Evolutionary conservation across 495 filamentous ascomycete genomes (phyloP), one percentile per base, ranked within the genome.

Genomic region (Annulohypoxylon moriforme): DNA sequence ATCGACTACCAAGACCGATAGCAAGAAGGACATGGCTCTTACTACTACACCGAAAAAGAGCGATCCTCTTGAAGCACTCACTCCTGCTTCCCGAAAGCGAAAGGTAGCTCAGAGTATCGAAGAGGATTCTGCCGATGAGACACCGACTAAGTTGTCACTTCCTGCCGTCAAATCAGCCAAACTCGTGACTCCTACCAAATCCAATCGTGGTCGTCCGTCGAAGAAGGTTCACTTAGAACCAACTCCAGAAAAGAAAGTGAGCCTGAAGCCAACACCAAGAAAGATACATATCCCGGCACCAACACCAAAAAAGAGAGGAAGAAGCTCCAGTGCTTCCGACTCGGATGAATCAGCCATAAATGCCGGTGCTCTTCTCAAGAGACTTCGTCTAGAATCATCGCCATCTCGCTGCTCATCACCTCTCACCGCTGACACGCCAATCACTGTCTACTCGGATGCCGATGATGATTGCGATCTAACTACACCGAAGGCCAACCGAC

Each of bases 311-410:
- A 78, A 78, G 60, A 71, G 76, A 60, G 66, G 56, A 18, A 64
- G 76, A 31, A 78, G 74, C 33, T 64, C 76, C 5, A 78, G 71
- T 42, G 38, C 64, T 36, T 76, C 76, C 0, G 76, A 78, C 34
- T 78, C 76, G 13, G 76, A 78, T 13, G 74, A 62, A 31, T 76
- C 76, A 11, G 52, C 61, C 13, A 61, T 72, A 18, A 66, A 70
- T 33, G 27, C 81, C 14, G 79, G 78, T 44, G 57, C 52, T 16
- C 75, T 85, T 9, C 71, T 84, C 55, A 79, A 82, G 73, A 80
- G 75, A 31, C 75, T 85, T 3, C 79, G 79, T 46, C 64, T 84
- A 20, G 78, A 81, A 18, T 79, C 79, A 18, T 81, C 81, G 0
- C 79, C 81, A 22, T 75, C 72, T 18, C 49, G 77, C 24, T 70